These are phyloP conservation scores for Persicaria tinctoria DNA, from an alignment of 148 eudicot species.

Conservation along the genomic window DNA sequence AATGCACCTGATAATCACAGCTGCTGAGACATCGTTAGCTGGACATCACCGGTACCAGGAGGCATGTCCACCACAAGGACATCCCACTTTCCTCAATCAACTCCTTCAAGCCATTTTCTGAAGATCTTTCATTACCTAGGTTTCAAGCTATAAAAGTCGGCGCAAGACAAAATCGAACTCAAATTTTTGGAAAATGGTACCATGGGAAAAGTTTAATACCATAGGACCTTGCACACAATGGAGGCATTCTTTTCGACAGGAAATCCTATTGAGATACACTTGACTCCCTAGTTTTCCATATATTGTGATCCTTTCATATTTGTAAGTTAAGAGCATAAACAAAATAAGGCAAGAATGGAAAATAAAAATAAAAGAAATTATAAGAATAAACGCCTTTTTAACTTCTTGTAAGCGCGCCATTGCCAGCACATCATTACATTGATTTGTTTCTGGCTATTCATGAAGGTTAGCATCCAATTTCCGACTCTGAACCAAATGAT, in stretches of 20 bases:
- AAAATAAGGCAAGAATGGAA: neutral
- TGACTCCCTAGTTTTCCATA: slow-evolving; percentile 74
- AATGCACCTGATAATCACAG: slow-evolving; percentile 73
- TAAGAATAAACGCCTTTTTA: neutral
- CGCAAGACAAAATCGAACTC: neutral
- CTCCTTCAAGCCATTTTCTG: slow-evolving; percentile 91
- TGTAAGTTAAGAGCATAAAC: slow-evolving; percentile 17
- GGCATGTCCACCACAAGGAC: slow-evolving; percentile 96
- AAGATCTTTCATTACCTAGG: slow-evolving; percentile 91
- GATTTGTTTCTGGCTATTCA: slow-evolving; percentile 75
- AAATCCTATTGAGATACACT: slow-evolving; percentile 95
- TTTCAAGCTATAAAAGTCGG: slow-evolving; percentile 7
- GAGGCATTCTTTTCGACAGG: slow-evolving; percentile 81
- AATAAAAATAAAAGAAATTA: neutral
- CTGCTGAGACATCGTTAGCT: slow-evolving; percentile 86
- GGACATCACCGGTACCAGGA: slow-evolving; percentile 97
- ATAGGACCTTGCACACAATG: slow-evolving; percentile 97
- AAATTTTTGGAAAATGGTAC: neutral
- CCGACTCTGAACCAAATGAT: slow-evolving; percentile 46
- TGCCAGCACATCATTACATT: slow-evolving; percentile 29
- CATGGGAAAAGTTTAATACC: slow-evolving; percentile 30
- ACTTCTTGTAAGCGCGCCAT: neutral
- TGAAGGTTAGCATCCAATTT: slow-evolving; percentile 38
- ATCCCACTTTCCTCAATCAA: slow-evolving; percentile 84
- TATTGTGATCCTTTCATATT: slow-evolving; percentile 74